A percentile compares a stretch with the other conserved stretches of the same genome.
phyloP scores from a whole-genome alignment of 2,329 filamentous ascomycete genomes.

The Hymenotorrendiella dingleyae region DNA sequence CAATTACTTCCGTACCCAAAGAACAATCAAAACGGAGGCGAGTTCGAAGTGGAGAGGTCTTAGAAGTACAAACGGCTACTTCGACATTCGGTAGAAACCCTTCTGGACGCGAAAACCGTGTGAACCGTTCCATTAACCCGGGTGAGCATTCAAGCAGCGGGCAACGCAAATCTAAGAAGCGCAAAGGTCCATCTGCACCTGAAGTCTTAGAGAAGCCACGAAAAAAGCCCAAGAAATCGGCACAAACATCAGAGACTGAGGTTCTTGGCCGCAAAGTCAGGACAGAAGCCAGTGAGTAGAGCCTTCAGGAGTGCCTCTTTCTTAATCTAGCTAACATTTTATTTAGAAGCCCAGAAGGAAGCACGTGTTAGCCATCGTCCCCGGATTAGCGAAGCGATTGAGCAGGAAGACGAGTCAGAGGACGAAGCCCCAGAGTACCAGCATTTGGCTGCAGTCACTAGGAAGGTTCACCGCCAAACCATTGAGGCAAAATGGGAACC shows the following conservation, averaged over 20 bases:
- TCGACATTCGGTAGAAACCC: slow-evolving; percentile 15
- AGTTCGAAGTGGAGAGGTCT: too few species aligned
- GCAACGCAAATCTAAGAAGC: slow-evolving; percentile 3
- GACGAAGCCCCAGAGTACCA: slow-evolving; percentile 34
- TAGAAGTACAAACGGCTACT: slow-evolving; percentile 18
- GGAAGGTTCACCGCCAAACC: slow-evolving; percentile 52
- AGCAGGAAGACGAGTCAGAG: slow-evolving; percentile 5
- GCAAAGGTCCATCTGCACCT: too few species aligned
- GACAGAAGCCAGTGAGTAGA: not conserved
- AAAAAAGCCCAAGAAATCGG: too few species aligned
- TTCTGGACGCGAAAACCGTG: not conserved
- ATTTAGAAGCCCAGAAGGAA: slow-evolving; percentile 5
- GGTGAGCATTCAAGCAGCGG: too few species aligned
- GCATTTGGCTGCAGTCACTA: slow-evolving; percentile 45
- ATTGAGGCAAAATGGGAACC: slow-evolving; percentile 65
- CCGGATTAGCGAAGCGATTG: slow-evolving; percentile 1
- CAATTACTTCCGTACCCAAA: too few species aligned
- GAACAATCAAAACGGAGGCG: too few species aligned
- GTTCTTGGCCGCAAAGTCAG: too few species aligned
- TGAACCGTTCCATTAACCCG: too few species aligned
- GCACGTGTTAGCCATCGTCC: slow-evolving; percentile 1
- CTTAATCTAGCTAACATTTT: not conserved
- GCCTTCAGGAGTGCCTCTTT: not conserved
- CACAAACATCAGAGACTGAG: too few species aligned
- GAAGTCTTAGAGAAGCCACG: too few species aligned